These are phyloP conservation scores for Nitzschia sp. DNA, from an alignment of 108 stramenopile species.

Conservation along the genomic window DNA sequence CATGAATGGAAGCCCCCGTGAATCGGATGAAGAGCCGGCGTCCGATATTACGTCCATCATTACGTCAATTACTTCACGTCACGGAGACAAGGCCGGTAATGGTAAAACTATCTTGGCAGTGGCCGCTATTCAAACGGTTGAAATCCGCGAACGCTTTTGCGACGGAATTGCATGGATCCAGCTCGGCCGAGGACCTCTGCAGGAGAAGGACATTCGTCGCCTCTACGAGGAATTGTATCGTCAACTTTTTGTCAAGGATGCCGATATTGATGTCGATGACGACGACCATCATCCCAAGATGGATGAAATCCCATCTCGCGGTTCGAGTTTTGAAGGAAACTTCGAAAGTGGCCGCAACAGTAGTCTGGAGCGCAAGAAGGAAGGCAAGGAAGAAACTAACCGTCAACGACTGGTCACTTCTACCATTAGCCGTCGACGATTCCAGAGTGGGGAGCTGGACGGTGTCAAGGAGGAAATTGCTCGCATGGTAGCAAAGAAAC, in stretches of 20 bases:
- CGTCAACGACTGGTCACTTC: constrained; percentile 48
- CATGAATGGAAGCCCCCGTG: constrained; percentile 46
- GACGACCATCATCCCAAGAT: constrained; percentile 44
- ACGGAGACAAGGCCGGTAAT: constrained; percentile 88
- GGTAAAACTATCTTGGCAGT: constrained; percentile 86
- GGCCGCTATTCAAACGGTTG: constrained; percentile 88
- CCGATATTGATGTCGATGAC: constrained; percentile 46
- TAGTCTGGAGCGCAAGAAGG: not conserved
- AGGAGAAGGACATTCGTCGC: constrained; percentile 78
- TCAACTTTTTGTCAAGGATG: constrained; percentile 69
- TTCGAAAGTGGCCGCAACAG: constrained; percentile 14
- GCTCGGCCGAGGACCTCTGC: constrained; percentile 69
- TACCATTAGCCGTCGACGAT: constrained; percentile 64
- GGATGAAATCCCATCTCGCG: constrained; percentile 27
- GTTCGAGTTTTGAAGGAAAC: constrained; percentile 34
- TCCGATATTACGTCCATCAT: constrained; percentile 55
- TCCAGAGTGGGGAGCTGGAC: constrained; percentile 83
- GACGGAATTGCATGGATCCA: constrained; percentile 91
- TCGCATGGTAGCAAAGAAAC: constrained; percentile 54
- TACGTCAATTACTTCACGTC: constrained; percentile 85
- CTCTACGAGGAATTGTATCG: constrained; percentile 85
- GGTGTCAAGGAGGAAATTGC: constrained; percentile 85
- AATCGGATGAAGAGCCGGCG: constrained; percentile 62
- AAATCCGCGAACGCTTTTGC: constrained; percentile 83
- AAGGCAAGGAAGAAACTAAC: constrained; percentile 18